Base-by-base conservation (phyloP, 768 basidiomycete genomes). In the Macrolepiota fuliginosa region DNA sequence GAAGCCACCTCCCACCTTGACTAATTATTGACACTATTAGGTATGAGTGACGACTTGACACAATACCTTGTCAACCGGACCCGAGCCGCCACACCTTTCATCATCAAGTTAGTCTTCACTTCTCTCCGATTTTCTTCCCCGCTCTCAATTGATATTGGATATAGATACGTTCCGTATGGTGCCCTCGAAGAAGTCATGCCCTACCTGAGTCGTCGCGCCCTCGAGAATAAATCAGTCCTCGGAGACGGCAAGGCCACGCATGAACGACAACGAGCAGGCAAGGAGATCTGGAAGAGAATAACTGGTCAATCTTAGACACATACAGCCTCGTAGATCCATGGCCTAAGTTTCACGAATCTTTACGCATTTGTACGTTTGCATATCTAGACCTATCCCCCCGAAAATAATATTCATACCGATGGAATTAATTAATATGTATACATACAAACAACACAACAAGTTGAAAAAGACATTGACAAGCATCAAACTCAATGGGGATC, bases 171-270 rank as follows among this genome's bases (percentile, higher is more conserved):
- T 13, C 92, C 91, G 0, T 93, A 92, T 63, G 92, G 92, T 6
- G 79, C 83, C 1, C 75, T 93, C 7, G 74, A 79, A 0, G 89
- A 92, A 67, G 90, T 94, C 10, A 89, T 97, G 86, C 94, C 96
- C 0, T 98, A 96, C 71, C 82, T 97, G 9, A 83, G 89, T 42
- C 83, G 94, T 35, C 81, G 96, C 15, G 95, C 94, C 0, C 87
- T 94, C 49, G 95, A 97, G 85, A 97, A 98, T 78, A 96, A 94
- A 73, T 88, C 89, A 0, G 81, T 97, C 1, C 82, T 98, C 27
- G 90, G 89, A 15, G 77, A 83, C 19, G 90, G 89, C 1, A 85
- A 80, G 12, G 92, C 93, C 0, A 73, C 74, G 2, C 77, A 78
- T 24, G 92, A 93, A 71, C 76, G 89, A 24, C 72, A 71, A 61